Evolutionary conservation across 371 early-diverging fungal species (phyloP), one percentile per base, ranked within the genome.

Genomic region (Homolaphlyctis polyrhiza): DNA sequence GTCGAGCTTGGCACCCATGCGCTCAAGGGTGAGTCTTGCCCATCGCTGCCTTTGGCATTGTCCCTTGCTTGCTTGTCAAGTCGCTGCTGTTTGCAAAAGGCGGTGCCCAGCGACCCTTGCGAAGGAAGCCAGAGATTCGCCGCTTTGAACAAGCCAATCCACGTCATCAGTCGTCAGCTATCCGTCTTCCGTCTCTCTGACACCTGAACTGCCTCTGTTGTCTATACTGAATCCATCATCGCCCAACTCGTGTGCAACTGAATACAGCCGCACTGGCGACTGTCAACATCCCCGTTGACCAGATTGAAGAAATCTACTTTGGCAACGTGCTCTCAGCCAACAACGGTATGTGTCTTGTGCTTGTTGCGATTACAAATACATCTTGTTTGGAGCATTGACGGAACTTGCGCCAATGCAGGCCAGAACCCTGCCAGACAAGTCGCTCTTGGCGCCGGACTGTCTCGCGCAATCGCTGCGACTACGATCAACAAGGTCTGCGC

Each of bases 401-500:
- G n/a, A n/a, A n/a, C n/a, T 39, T 18, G 11, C 39, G 39, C 39
- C 39, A 8, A 69, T 45, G 35, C 77, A 16, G 98, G 99, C 35
- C 96, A 96, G 77, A 89, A 93, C 74, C 96, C 97, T 60, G 95
- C 97, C 47, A 90, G 96, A 57, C 95, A 96, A 77, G 96, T 89
- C 51, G 91, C 93, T 25, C 71, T 96, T 51, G 83, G 84, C 49
- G 94, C 97, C 36, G 97, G 96, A 28, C 64, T 90, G 25, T 80
- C 87, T 28, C 79, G 86, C 39, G 71, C 83, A 18, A 88, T 90
- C n/a, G 81, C 91, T 62, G 88, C 92, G 43, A 97, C 96, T 30
- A 94, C 94, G 27, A 86, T 97, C 71, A 97, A 97, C 87, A 97
- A 97, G 82, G 96, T 97, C 50, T 98, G 98, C 78, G 97, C 96